A percentile compares a stretch with the other conserved stretches of the same genome.
Evolutionary conservation across 208 protist species (phyloP).

Genomic region (Herpetomonas tarakana): DNA sequence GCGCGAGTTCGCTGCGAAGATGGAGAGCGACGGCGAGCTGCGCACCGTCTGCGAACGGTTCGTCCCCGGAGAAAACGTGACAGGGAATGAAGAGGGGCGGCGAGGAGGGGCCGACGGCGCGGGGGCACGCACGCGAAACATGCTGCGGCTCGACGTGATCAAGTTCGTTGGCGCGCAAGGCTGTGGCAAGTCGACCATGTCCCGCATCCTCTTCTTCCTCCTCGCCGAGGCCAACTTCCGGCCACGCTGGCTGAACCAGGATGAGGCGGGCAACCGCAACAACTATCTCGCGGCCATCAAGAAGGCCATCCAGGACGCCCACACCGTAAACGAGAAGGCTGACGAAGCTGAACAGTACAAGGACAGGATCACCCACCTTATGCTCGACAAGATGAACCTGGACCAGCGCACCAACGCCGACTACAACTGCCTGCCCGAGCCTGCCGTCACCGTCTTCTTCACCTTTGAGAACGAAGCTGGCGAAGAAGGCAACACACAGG

Average conservation of each 20-base stretch:
- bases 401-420: conserved; percentile 42
- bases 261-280: conserved; percentile 43
- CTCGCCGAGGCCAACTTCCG: conserved; percentile 22
- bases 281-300: conserved; percentile 38
- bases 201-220: conserved; percentile 39
- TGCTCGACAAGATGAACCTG: conserved; percentile 80
- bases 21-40: conserved; percentile 26
- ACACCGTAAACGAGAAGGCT: not conserved
- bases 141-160: conserved; percentile 31
- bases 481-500: conserved; percentile 22
- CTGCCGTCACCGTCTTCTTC: conserved; percentile 34
- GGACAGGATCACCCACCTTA: conserved; percentile 32
- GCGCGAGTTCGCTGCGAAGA: conserved; percentile 18
- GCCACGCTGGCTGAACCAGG: conserved; percentile 70
- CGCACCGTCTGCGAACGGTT: conserved; percentile 20
- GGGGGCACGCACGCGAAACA: not conserved
- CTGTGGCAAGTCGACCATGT: conserved; percentile 63
- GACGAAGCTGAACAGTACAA: not conserved
- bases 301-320: conserved; percentile 11
- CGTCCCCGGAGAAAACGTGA: conserved; percentile 14
- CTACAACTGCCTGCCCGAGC: conserved; percentile 24
- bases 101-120: not conserved
- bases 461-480: conserved; percentile 25
- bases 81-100: too few species aligned
- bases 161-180: conserved; percentile 62